These are phyloP conservation scores for Camelina sativa DNA, from an alignment of 345 rosid genomes.

Conservation along the genomic window DNA sequence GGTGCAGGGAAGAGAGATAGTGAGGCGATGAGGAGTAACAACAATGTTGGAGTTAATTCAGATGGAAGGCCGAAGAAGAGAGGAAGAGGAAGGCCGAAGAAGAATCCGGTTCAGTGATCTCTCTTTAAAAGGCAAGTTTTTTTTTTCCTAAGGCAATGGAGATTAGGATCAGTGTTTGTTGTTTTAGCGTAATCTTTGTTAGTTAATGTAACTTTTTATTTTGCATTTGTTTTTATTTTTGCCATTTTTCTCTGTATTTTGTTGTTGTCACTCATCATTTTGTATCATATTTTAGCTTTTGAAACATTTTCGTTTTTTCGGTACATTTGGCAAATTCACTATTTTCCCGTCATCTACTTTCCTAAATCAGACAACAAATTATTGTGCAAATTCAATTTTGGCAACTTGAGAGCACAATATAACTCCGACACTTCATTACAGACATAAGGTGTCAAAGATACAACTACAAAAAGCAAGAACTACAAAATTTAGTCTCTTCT, in stretches of 20 bases:
- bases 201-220: background rate
- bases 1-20: conserved; percentile 45
- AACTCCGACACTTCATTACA: conserved; percentile 19
- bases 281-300: conserved; percentile 27
- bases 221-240: background rate
- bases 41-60: background rate
- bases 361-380: too few species aligned
- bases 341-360: too few species aligned
- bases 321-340: too few species aligned
- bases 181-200: conserved; percentile 13
- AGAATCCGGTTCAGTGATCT: conserved; percentile 39
- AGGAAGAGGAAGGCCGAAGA: conserved; percentile 86
- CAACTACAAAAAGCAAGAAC: conserved; percentile 24
- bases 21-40: conserved; percentile 1
- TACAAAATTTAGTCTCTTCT: conserved; percentile 29
- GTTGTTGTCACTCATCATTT: background rate
- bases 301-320: background rate
- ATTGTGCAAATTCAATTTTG: background rate
- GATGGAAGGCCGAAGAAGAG: conserved; percentile 42
- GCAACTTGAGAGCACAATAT: background rate
- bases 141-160: background rate
- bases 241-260: conserved; percentile 21
- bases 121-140: background rate
- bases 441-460: conserved; percentile 12
- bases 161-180: conserved; percentile 34